Conservation (phyloP, 139 green algal genomes). For the Mychonastes homosphaera region DNA sequence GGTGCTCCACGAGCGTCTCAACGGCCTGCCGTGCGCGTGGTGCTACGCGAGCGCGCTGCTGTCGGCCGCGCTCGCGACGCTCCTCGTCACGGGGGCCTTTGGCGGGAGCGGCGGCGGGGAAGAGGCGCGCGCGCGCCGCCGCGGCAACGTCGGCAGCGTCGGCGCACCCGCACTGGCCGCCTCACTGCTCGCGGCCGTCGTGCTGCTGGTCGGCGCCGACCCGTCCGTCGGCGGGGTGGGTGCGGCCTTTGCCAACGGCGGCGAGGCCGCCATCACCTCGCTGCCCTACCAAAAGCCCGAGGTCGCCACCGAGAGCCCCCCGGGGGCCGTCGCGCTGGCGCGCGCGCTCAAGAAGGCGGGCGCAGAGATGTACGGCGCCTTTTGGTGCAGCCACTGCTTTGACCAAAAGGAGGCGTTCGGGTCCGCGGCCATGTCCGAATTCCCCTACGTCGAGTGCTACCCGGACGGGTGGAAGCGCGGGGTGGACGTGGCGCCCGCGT, state of each 20-base stretch:
- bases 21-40: slow-evolving; percentile 47
- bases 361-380: slow-evolving; percentile 94
- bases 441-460: slow-evolving; percentile 98
- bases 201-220: slow-evolving; percentile 28
- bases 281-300: slow-evolving; percentile 9
- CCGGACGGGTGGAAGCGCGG: slow-evolving; percentile 76
- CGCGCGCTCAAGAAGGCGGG: slow-evolving; percentile 48
- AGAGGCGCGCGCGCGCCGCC: slow-evolving; percentile 27
- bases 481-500: slow-evolving; percentile 49
- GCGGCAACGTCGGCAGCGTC: slow-evolving; percentile 2
- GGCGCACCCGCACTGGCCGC: not conserved
- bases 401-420: slow-evolving; percentile 91
- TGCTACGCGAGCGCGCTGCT: slow-evolving; percentile 60
- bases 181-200: not conserved
- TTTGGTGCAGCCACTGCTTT: slow-evolving; percentile 95
- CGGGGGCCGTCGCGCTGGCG: slow-evolving; percentile 21
- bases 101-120: slow-evolving; percentile 29
- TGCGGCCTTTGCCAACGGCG: not conserved
- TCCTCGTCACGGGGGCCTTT: slow-evolving; percentile 10
- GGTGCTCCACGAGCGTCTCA: slow-evolving; percentile 53
- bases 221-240: slow-evolving; percentile 1
- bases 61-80: slow-evolving; percentile 27
- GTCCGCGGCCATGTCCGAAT: slow-evolving; percentile 59
- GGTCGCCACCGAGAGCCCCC: slow-evolving; percentile 20
- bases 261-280: not conserved